Base-by-base conservation (phyloP, 2,329 filamentous ascomycete genomes). In the Alternaria sp. region DNA sequence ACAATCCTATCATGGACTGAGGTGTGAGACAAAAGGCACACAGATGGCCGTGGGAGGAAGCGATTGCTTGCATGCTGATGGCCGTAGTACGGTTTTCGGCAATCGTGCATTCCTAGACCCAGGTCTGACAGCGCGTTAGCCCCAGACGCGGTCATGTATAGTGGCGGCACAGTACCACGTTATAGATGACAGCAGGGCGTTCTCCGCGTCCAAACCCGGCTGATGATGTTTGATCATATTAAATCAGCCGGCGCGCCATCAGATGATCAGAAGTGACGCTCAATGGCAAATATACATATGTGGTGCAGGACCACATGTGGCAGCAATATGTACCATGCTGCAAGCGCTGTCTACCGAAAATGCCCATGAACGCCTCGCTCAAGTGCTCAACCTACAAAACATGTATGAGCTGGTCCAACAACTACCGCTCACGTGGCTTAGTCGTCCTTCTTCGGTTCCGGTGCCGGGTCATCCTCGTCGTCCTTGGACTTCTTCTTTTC, bases 401-500 rank as follows among this genome's bases (percentile, higher is more conserved):
- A 36, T 54, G n/a, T 15, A 40, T 54, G 52, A 44, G 52, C 30
- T 44, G 21, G 15, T 44, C n/a, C 21, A 43, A 17, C 4, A 10
- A 49, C 13, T 5, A 36, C 44, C 15, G n/a, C 53, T 50, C 46
- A 64, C 45, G 46, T 49, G 8, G 19, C 36, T n/a, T 44, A 44
- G 28, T 56, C 51, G 8, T 59, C 45, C n/a, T 57, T 57, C 17
- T 62, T 26, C 8, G 59, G 12, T 8, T 44, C 47, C 9, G 51
- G 64, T 17, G 61, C 65, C 25, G 70, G 62, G 19, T 71, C 72
- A 7, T 73, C 69, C 19, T 73, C 72, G 17, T 78, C 75, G 21
- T 82, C 80, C 6, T 80, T 77, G 19, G 78, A 72, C 43, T 79
- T 77, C 59, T 77, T 74, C 40, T 67, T 75, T 44, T 75, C 65